phyloP scores from a whole-genome alignment of 2,329 filamentous ascomycete genomes.

The Paracoccidioides lutzii region DNA sequence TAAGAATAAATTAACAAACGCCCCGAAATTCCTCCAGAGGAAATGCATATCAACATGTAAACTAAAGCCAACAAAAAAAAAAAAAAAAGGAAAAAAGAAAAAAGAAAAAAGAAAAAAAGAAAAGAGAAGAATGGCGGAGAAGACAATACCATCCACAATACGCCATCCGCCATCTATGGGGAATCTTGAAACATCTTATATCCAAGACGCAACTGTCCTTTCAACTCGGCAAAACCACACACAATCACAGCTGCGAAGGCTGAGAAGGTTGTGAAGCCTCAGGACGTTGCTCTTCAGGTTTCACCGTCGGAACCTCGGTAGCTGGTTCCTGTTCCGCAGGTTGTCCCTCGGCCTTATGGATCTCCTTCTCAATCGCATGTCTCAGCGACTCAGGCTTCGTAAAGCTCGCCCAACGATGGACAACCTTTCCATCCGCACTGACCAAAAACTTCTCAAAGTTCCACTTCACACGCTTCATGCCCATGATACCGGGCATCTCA shows the following conservation, averaged over 20 bases:
- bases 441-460: conserved; percentile 99
- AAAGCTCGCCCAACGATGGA: conserved; percentile 72
- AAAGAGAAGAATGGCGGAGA: not conserved
- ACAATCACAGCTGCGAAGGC: not conserved
- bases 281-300: no score
- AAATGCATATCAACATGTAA: not conserved
- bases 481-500: conserved; percentile 67
- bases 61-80: not conserved
- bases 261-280: not conserved
- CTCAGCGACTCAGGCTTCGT: conserved; percentile 76
- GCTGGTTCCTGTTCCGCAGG: conserved; percentile 15
- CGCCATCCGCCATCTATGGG: not conserved
- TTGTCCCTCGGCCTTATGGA: conserved; percentile 41
- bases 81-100: not conserved
- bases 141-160: not conserved
- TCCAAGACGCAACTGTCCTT: not conserved
- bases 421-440: conserved; percentile 71
- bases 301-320: not conserved
- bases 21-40: not conserved
- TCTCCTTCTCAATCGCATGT: conserved; percentile 60
- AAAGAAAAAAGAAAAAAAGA: not conserved
- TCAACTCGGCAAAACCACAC: not conserved
- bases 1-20: not conserved
- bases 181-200: not conserved
- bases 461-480: conserved; percentile 91